Evolutionary conservation across 805 yeast species (phyloP).

Genomic region (Suhomyces canberraensis): DNA sequence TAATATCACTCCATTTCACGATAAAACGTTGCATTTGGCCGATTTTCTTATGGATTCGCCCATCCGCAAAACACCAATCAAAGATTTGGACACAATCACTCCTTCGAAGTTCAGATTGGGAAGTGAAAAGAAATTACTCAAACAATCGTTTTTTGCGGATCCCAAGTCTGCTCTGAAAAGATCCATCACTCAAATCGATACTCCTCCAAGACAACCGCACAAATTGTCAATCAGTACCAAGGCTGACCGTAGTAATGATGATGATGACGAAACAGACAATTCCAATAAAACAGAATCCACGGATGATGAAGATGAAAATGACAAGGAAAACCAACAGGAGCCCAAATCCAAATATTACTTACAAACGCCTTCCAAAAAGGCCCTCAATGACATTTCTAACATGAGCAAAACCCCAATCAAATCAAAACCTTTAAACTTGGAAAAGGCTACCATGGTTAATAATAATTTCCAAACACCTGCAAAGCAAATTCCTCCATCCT

Average conservation of each 20-base stretch:
- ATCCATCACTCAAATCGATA: slow-evolving; percentile 34
- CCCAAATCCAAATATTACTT: slow-evolving; percentile 13
- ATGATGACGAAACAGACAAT: slow-evolving; percentile 16
- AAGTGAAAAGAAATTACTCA: slow-evolving; percentile 16
- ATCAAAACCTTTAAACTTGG: slow-evolving; percentile 6
- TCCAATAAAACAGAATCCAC: background rate
- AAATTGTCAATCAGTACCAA: slow-evolving; percentile 22
- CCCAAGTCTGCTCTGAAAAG: slow-evolving; percentile 31
- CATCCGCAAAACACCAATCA: slow-evolving; percentile 33
- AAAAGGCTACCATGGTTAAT: slow-evolving; percentile 6
- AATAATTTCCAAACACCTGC: slow-evolving; percentile 31
- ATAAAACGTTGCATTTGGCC: slow-evolving; percentile 37
- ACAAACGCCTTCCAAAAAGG: slow-evolving; percentile 34
- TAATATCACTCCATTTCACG: slow-evolving; percentile 42
- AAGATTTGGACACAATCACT: slow-evolving; percentile 36
- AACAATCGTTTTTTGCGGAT: slow-evolving; percentile 21
- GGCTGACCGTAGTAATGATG: slow-evolving; percentile 13
- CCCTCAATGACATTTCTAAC: slow-evolving; percentile 24
- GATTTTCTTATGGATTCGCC: slow-evolving; percentile 47
- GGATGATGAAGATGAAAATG: slow-evolving; percentile 5
- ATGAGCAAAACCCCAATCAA: slow-evolving; percentile 15
- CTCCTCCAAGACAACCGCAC: slow-evolving; percentile 36
- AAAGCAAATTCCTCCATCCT: slow-evolving; percentile 28
- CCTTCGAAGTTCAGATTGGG: slow-evolving; percentile 35
- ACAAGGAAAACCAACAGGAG: slow-evolving; percentile 9